Conservation (phyloP, 2,329 filamentous ascomycete species). For the Fusarium aywerte region DNA sequence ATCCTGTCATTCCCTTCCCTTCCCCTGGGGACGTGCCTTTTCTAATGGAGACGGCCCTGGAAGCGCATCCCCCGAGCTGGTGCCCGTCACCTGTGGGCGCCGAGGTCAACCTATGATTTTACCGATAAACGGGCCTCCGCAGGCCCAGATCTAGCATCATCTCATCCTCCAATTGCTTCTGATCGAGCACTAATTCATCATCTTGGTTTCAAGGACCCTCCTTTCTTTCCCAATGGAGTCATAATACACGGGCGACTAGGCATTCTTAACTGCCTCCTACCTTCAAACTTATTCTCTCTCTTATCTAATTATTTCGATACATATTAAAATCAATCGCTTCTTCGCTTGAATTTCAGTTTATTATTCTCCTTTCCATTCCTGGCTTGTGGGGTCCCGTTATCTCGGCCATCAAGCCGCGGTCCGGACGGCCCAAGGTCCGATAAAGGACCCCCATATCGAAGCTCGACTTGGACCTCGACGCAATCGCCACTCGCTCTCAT, state of each 20-base stretch:
- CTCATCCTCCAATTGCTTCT: conserved; percentile 35
- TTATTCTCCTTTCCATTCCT: conserved; percentile 22
- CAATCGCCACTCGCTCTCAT: conserved; percentile 28
- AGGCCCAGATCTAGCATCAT: conserved; percentile 31
- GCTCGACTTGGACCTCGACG: conserved; percentile 28
- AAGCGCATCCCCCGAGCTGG: conserved; percentile 22
- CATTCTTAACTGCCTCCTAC: conserved; percentile 17
- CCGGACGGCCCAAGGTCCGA: conserved; percentile 45
- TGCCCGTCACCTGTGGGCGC: conserved; percentile 25
- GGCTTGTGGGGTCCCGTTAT: conserved; percentile 41
- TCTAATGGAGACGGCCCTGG: conserved; percentile 35
- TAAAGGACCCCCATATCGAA: conserved; percentile 39
- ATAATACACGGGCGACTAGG: conserved; percentile 30
- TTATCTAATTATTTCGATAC: conserved; percentile 9
- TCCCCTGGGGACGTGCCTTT: conserved; percentile 15
- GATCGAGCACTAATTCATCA: conserved; percentile 24
- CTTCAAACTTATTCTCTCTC: conserved; percentile 2
- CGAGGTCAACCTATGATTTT: conserved; percentile 36
- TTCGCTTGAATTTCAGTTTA: neutral
- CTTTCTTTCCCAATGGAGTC: conserved; percentile 40
- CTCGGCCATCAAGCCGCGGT: conserved; percentile 46
- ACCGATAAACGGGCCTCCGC: conserved; percentile 39
- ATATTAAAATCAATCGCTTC: neutral
- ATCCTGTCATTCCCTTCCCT: neutral
- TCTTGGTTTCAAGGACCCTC: conserved; percentile 28